A percentile compares a stretch with the other conserved stretches of the same genome.
These are phyloP conservation scores for Crithidia acanthocephali DNA, from an alignment of 208 protist species.

Conservation along the genomic window DNA sequence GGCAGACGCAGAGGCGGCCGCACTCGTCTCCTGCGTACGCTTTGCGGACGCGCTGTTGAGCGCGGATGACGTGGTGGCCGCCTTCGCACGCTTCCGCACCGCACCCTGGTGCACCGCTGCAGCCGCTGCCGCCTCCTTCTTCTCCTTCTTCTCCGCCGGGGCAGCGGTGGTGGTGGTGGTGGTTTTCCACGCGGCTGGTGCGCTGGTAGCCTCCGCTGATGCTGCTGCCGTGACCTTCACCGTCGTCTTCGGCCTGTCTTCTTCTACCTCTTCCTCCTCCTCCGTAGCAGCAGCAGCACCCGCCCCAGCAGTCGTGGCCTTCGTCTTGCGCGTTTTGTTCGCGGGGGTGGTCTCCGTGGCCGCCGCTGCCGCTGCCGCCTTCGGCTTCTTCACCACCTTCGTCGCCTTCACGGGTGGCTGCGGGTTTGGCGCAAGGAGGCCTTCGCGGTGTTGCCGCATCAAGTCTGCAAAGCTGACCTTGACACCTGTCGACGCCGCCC, in stretches of 20 bases:
- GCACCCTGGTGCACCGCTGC: slow-evolving; percentile 24
- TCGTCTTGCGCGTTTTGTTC: slow-evolving; percentile 19
- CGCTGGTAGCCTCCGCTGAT: background rate
- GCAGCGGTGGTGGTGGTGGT: background rate
- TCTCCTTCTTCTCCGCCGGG: background rate
- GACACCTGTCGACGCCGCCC: background rate
- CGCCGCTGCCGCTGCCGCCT: slow-evolving; percentile 8
- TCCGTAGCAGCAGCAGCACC: background rate
- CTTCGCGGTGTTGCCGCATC: slow-evolving; percentile 43
- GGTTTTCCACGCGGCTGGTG: background rate
- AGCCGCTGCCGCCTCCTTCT: background rate
- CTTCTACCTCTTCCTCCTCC: slow-evolving; percentile 1
- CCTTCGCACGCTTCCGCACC: slow-evolving; percentile 39
- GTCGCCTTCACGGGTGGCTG: slow-evolving; percentile 43
- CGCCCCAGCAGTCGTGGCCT: background rate
- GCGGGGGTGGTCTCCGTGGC: slow-evolving; percentile 1
- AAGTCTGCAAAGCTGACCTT: slow-evolving; percentile 32
- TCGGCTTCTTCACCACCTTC: slow-evolving; percentile 37
- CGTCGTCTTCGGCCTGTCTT: no score
- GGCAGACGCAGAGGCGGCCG: slow-evolving; percentile 10
- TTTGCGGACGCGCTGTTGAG: slow-evolving; percentile 22
- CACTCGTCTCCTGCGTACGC: slow-evolving; percentile 18
- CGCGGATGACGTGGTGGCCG: background rate
- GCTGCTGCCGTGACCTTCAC: no score
- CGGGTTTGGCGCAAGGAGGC: slow-evolving; percentile 22